Percentiles rank a stretch among this genome's conserved stretches.
Evolutionary conservation across 1,139 yeast genomes (phyloP).

Genomic region (Trichomonascaceae sp.): DNA sequence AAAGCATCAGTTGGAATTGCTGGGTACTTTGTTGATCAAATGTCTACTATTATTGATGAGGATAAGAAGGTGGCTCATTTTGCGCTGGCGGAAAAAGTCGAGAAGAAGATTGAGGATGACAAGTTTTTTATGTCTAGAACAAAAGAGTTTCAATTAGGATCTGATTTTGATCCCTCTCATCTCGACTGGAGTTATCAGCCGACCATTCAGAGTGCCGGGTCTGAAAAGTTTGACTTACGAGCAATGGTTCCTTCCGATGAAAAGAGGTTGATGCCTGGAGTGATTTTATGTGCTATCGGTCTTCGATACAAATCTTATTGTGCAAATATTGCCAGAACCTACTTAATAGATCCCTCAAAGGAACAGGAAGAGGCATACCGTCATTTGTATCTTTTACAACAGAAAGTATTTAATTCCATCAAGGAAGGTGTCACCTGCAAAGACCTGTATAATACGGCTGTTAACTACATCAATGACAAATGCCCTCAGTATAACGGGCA

Average conservation of each 20-base stretch:
- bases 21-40: conserved; percentile 75
- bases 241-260: conserved; percentile 78
- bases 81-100: conserved; percentile 69
- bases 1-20: conserved; percentile 71
- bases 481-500: conserved; percentile 57
- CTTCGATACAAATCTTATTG: conserved; percentile 85
- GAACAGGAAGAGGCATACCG: conserved; percentile 77
- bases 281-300: conserved; percentile 78
- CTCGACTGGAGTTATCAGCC: conserved; percentile 96
- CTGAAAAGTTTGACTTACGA: conserved; percentile 60
- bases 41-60: conserved; percentile 83
- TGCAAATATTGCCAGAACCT: conserved; percentile 82
- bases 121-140: conserved; percentile 49
- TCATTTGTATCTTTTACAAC: conserved; percentile 54
- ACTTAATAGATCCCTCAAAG: conserved; percentile 80
- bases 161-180: conserved; percentile 68
- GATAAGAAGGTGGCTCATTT: conserved; percentile 71
- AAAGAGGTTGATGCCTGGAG: conserved; percentile 64
- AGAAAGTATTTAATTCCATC: conserved; percentile 51
- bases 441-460: conserved; percentile 59
- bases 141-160: conserved; percentile 48
- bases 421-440: conserved; percentile 64
- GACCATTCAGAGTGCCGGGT: conserved; percentile 79
- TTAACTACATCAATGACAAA: conserved; percentile 48
- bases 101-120: conserved; percentile 71